Percentiles rank a stretch among this genome's conserved stretches.
These are phyloP conservation scores for Lignosus rhinocerotis DNA, from an alignment of 1,284 basidiomycete genomes.

Conservation along the genomic window DNA sequence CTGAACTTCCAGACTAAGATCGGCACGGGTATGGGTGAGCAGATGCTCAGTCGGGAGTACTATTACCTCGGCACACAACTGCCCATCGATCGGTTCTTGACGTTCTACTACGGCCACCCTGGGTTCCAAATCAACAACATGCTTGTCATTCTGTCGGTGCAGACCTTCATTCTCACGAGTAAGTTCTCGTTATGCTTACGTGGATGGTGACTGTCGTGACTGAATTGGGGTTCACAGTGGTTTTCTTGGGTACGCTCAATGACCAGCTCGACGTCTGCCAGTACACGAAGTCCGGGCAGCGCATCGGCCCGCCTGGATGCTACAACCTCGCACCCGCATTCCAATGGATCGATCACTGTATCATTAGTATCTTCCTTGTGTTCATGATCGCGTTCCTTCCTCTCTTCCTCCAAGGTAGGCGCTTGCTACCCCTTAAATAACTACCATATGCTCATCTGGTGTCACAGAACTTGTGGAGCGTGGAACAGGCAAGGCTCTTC, in stretches of 20 bases:
- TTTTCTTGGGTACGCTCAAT: conserved; percentile 91
- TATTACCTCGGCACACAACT: conserved; percentile 99
- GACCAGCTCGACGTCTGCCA: conserved; percentile 77
- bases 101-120: conserved; percentile 99
- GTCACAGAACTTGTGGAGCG: conserved; percentile 85
- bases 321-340: conserved; percentile 90
- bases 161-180: conserved; percentile 88
- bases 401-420: conserved; percentile 87
- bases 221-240: conserved; percentile 52
- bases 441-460: conserved; percentile 13
- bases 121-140: conserved; percentile 99
- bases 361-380: conserved; percentile 95
- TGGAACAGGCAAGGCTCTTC: conserved; percentile 84
- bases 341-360: conserved; percentile 91
- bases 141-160: conserved; percentile 92
- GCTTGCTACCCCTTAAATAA: background rate
- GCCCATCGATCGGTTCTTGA: conserved; percentile 97
- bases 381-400: conserved; percentile 95
- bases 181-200: conserved; percentile 34
- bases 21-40: conserved; percentile 99
- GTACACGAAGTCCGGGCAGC: conserved; percentile 71
- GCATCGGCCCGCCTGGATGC: conserved; percentile 81
- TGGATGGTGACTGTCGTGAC: background rate
- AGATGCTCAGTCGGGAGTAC: conserved; percentile 98
- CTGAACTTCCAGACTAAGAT: conserved; percentile 99